phyloP scores from a whole-genome alignment of 2,329 filamentous ascomycete species.

The Dactylellina leptospora region DNA sequence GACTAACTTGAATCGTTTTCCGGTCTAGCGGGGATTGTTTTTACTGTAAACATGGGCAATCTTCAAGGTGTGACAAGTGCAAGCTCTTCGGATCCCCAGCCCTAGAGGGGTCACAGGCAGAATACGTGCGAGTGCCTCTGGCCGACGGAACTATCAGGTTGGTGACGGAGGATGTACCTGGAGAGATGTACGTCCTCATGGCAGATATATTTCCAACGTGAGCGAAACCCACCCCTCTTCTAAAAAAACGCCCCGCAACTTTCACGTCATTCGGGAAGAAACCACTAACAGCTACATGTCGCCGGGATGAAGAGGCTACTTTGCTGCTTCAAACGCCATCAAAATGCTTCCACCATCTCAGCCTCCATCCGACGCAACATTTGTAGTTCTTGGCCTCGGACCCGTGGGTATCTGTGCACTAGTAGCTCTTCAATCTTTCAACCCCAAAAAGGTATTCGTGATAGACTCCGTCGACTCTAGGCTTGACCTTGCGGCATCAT shows the following conservation, averaged over 20 bases:
- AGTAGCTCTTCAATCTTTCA: slow-evolving; percentile 71
- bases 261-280: slow-evolving; percentile 31
- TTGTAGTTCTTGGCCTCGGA: slow-evolving; percentile 85
- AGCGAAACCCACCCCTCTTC: slow-evolving; percentile 2
- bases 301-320: slow-evolving; percentile 70
- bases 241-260: slow-evolving; percentile 10
- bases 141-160: slow-evolving; percentile 83
- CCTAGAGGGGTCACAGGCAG: slow-evolving; percentile 81
- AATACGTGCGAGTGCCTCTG: slow-evolving; percentile 81
- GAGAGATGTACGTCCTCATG: slow-evolving; percentile 74
- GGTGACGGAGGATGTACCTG: slow-evolving; percentile 74
- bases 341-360: slow-evolving; percentile 64
- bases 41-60: slow-evolving; percentile 80
- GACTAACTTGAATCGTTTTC: slow-evolving; percentile 20
- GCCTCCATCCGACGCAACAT: slow-evolving; percentile 72
- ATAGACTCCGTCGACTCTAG: slow-evolving; percentile 80
- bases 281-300: slow-evolving; percentile 43
- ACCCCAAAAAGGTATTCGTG: slow-evolving; percentile 78
- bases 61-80: slow-evolving; percentile 77
- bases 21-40: slow-evolving; percentile 73
- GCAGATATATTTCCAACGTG: slow-evolving; percentile 86
- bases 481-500: slow-evolving; percentile 73
- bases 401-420: slow-evolving; percentile 85
- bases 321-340: slow-evolving; percentile 81
- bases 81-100: slow-evolving; percentile 74